Evolutionary conservation across 2,329 filamentous ascomycete species (phyloP), one percentile per base, ranked within the genome.

Genomic region (Remersonia thermophila): DNA sequence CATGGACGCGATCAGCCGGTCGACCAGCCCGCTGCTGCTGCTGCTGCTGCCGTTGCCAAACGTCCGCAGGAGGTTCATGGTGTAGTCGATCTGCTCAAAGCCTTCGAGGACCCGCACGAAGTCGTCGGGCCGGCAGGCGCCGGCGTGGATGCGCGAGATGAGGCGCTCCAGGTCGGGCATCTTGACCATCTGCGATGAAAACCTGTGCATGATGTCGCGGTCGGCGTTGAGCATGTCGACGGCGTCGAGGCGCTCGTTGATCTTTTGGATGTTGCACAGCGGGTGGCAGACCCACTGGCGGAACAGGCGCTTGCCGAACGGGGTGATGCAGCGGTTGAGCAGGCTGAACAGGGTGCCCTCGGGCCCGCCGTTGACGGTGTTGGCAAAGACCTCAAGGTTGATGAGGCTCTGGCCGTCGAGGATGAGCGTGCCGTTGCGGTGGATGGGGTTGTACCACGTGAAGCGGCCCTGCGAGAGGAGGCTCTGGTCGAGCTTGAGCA

Each of bases 271-370:
- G 58, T 94, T 82, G 55, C 86, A 85, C 11, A 98, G 67, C 2
- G 91, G 91, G 57, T 98, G 91, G 51, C 89, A 96, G 3, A 98
- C 81, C 91, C 91, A 98, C 56, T 94, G 86, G 37, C 87, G 81
- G 57, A 98, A 86, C 56, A 94, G 76, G 9, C 91, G 81, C 61
- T 98, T 98, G 39, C 91, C 91, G 53, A 98, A 98, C 0, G 91
- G 89, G 3, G 91, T 96, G 43, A 95, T 80, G 54, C 91, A 98
- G 35, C 85, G 77, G 56, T 98, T 96, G 35, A 98, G 71, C 45
- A 98, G 75, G 35, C 73, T 73, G 58, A 96, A 98, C 2, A 98
- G 62, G 0, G 91, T 96, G 6, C 91, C 91, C 27, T 93, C 82
- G 1, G 69, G 56, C 11, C 84, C 77, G 7, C 87, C 89, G 52